Evolutionary conservation across 78 protist species (phyloP).

Genomic region (Cyanophora paradoxa): DNA sequence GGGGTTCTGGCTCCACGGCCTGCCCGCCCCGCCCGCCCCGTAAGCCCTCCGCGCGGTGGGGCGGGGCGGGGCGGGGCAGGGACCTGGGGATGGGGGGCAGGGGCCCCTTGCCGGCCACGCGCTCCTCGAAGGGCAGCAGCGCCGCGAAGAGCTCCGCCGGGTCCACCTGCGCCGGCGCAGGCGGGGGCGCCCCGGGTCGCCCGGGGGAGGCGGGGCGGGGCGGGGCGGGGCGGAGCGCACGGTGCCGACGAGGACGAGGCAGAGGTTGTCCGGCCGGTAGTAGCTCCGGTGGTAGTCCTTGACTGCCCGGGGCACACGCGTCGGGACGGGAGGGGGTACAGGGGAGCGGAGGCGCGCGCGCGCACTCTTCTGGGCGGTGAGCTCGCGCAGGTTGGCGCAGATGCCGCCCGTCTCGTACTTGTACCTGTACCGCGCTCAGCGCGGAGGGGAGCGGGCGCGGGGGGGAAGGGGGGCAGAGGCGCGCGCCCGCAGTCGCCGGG

Average conservation of each 20-base stretch:
- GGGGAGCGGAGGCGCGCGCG: not conserved
- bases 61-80: not conserved
- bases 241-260: slow-evolving; percentile 42
- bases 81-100: not conserved
- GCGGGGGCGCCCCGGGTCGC: no score
- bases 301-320: no score
- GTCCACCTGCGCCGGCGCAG: no score
- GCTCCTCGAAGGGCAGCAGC: slow-evolving; percentile 1
- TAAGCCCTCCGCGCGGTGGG: no score
- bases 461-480: no score
- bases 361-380: slow-evolving; percentile 1
- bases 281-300: slow-evolving; percentile 35
- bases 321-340: no score
- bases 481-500: no score
- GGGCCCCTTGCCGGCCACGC: not conserved
- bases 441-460: slow-evolving; percentile 4
- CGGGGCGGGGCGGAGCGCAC: no score
- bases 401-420: slow-evolving; percentile 58
- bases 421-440: slow-evolving; percentile 20
- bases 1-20: no score
- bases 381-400: slow-evolving; percentile 22
- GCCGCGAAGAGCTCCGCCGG: slow-evolving; percentile 9
- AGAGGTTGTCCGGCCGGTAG: slow-evolving; percentile 56
- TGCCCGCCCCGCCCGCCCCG: no score
- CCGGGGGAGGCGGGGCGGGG: no score